phyloP scores from a whole-genome alignment of 2,329 filamentous ascomycete species.

The Pyrenophora tritici-repentis region DNA sequence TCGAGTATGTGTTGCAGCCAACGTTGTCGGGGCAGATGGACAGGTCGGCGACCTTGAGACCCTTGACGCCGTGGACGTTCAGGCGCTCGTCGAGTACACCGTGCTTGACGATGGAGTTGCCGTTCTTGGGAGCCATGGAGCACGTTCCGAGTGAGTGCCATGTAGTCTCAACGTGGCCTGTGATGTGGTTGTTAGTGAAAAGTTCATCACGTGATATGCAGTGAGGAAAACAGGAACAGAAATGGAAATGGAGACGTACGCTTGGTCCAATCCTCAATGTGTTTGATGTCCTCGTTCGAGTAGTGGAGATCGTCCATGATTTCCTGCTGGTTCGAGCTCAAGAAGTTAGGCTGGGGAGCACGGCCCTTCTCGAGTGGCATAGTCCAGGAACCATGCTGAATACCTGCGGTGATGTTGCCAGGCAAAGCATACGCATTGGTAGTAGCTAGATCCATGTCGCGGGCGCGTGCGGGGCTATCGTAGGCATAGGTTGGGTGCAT shows the following conservation, averaged over 20 bases:
- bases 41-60: conserved; percentile 76
- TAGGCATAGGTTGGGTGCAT: conserved; percentile 75
- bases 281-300: conserved; percentile 63
- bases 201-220: too few relatives aligned
- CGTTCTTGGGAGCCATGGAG: conserved; percentile 76
- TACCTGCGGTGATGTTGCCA: conserved; percentile 71
- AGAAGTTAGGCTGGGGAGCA: conserved; percentile 53
- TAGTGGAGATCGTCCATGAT: conserved; percentile 70
- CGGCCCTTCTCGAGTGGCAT: conserved; percentile 62
- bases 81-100: conserved; percentile 77
- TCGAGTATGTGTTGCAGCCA: conserved; percentile 64
- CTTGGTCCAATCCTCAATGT: conserved; percentile 67
- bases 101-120: conserved; percentile 80
- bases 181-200: background rate
- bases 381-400: conserved; percentile 75
- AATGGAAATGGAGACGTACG: conserved; percentile 25
- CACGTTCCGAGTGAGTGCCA: conserved; percentile 73
- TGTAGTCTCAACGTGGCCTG: conserved; percentile 71
- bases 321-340: conserved; percentile 69
- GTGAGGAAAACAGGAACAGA: too few relatives aligned
- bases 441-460: conserved; percentile 75
- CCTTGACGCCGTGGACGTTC: conserved; percentile 77
- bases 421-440: conserved; percentile 77
- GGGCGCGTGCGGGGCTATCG: conserved; percentile 70
- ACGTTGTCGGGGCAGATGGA: conserved; percentile 81